Base-by-base conservation (phyloP, 306 rosid species). In the Neltuma alba region DNA sequence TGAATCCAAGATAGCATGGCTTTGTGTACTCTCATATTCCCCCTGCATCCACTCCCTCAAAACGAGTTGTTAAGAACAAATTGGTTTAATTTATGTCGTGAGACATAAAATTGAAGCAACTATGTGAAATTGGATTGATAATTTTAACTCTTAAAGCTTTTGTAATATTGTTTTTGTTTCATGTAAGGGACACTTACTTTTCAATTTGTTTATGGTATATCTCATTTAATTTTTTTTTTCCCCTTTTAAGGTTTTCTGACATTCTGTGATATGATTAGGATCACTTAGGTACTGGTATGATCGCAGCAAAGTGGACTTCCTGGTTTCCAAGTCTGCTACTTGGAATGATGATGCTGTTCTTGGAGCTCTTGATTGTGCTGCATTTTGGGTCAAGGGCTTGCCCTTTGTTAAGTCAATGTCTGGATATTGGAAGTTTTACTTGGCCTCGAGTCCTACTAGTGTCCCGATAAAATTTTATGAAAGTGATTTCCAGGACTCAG, bases 241-340 rank as follows among this genome's bases (percentile, higher is more conserved):
- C n/a, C n/a, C 44, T 12, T 47, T 18, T 28, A 23, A 47, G 9
- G 57, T 48, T 76, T 65, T 41, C 66, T 86, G 81, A 67, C 72
- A 13, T 72, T 86, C 62, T 78, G 15, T 79, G 80, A 30, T 68
- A 42, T 45, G 76, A 31, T 50, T 84, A 95, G 99, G 93, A 76
- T 95, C 98, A 77, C 93, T 95, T 41, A 90, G 80, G 60, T 95
- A 90, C 81, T 95, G 98, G 99, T 88, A 86, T 77, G 84, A 90
- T 33, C 94, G 97, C 65, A 88, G 76, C 86, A 91, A 95, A 81
- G 99, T 93, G 72, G 91, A 84, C 80, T 83, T 60, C 84, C 75
- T 85, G 87, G 94, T 80, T 13, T 88, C 97, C 31, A 70, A 89
- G 25, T 92, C 92, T 75, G 96, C 97, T 78, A 90, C 89, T 76